Percentiles rank a stretch among this genome's conserved stretches.
Conservation (phyloP, 116 monocot species). For the Iris pallida region DNA sequence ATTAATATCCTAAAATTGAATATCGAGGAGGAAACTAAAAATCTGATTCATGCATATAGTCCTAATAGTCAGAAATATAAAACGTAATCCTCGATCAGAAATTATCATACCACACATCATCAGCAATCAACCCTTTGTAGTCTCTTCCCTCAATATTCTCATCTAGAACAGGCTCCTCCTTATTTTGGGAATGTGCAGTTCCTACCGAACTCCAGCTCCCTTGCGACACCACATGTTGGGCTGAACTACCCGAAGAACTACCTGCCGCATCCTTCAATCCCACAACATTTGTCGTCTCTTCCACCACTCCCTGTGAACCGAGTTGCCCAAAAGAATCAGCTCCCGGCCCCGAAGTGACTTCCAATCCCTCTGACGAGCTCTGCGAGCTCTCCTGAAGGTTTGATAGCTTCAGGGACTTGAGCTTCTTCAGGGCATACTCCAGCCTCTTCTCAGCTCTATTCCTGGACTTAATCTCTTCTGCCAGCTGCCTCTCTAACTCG, state of each 20-base stretch:
- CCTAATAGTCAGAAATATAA: too few species aligned
- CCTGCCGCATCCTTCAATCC: slow-evolving; percentile 1
- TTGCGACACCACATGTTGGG: slow-evolving; percentile 18
- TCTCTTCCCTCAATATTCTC: not conserved
- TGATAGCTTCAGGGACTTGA: slow-evolving; percentile 53
- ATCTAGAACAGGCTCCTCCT: not conserved
- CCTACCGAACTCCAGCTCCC: slow-evolving; percentile 12
- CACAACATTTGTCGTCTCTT: slow-evolving; percentile 1
- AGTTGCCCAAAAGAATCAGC: slow-evolving; percentile 18
- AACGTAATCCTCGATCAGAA: slow-evolving; percentile 13
- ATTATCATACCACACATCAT: slow-evolving; percentile 1
- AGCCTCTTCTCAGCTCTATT: slow-evolving; percentile 74
- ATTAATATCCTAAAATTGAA: too few species aligned
- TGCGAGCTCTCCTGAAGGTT: slow-evolving; percentile 25
- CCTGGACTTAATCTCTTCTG: slow-evolving; percentile 57
- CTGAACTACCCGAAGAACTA: slow-evolving; percentile 15
- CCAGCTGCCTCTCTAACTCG: slow-evolving; percentile 63
- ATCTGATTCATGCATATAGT: too few species aligned
- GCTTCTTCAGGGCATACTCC: slow-evolving; percentile 57
- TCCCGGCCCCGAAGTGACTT: not conserved
- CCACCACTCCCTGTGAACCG: slow-evolving; percentile 4
- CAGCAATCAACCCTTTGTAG: not conserved
- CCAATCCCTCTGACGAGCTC: slow-evolving; percentile 30
- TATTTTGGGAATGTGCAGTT: slow-evolving; percentile 3
- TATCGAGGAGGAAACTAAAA: too few species aligned